Conservation (phyloP, 805 yeast species). For the Wickerhamomyces pijperi region DNA sequence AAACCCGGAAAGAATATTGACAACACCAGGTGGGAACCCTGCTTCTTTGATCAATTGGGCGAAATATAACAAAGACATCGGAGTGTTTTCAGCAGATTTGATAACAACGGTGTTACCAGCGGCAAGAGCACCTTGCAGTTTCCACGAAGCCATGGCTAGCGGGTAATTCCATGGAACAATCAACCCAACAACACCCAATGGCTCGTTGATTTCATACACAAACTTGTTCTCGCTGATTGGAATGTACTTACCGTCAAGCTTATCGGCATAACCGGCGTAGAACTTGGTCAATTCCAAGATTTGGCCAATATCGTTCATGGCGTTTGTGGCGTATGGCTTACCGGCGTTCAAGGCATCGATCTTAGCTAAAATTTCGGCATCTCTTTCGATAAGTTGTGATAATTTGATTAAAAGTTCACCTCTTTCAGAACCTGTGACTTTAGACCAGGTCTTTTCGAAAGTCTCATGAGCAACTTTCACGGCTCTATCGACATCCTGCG, state of each 20-base stretch:
- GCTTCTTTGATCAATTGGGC: constrained; percentile 54
- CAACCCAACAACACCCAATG: constrained; percentile 73
- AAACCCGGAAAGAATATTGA: constrained; percentile 60
- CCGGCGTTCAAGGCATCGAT: constrained; percentile 75
- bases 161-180: constrained; percentile 86
- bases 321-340: constrained; percentile 55
- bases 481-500: constrained; percentile 14
- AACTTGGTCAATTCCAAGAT: constrained; percentile 53
- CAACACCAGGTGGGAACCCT: constrained; percentile 71
- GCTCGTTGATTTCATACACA: constrained; percentile 58
- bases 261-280: constrained; percentile 67
- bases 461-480: constrained; percentile 44
- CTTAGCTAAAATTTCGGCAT: constrained; percentile 50
- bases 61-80: constrained; percentile 56
- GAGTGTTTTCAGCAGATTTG: constrained; percentile 71
- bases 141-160: constrained; percentile 70
- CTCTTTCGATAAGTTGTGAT: constrained; percentile 57
- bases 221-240: constrained; percentile 59
- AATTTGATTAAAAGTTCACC: constrained; percentile 43
- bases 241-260: constrained; percentile 49
- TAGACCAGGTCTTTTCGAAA: constrained; percentile 52
- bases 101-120: constrained; percentile 66
- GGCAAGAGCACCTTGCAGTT: constrained; percentile 65
- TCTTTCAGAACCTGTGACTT: constrained; percentile 47
- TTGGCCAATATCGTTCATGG: constrained; percentile 58